Percentiles rank a stretch among this genome's conserved stretches.
These are phyloP conservation scores for Eimeria tenella DNA, from an alignment of 169 alveolate genomes.

Conservation along the genomic window DNA sequence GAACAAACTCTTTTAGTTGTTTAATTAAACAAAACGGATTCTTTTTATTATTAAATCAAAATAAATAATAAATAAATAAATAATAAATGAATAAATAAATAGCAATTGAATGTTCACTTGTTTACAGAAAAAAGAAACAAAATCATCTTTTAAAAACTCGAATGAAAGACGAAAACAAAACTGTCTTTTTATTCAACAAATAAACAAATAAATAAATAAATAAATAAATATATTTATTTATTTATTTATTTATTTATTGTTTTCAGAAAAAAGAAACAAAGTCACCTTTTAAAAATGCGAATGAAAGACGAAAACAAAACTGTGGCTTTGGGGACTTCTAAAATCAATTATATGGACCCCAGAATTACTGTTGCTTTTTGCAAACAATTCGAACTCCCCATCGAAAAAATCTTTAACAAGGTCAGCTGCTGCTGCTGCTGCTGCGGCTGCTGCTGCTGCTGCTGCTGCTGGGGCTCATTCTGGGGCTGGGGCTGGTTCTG, in stretches of 20 bases:
- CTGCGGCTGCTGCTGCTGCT: too few relatives aligned
- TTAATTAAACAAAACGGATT: too few relatives aligned
- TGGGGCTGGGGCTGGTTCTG: too few relatives aligned
- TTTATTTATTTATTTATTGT: background rate
- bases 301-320: slow-evolving; percentile 97
- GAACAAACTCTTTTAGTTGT: too few relatives aligned
- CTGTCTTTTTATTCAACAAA: too few relatives aligned
- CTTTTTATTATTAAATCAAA: too few relatives aligned
- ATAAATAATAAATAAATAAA: too few relatives aligned
- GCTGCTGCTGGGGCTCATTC: too few relatives aligned
- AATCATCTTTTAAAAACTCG: slow-evolving; percentile 83
- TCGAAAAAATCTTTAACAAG: slow-evolving; percentile 97
- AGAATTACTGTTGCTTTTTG: slow-evolving; percentile 98
- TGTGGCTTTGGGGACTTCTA: slow-evolving; percentile 99
- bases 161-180: too few relatives aligned
- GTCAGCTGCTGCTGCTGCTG: too few relatives aligned
- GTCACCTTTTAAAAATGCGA: slow-evolving; percentile 83
- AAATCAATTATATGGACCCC: slow-evolving; percentile 99
- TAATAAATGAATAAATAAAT: background rate
- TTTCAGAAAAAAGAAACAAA: slow-evolving; percentile 25
- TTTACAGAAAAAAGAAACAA: slow-evolving; percentile 25
- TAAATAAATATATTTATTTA: background rate
- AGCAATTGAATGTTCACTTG: background rate
- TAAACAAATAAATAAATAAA: too few relatives aligned
- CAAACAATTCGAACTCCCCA: slow-evolving; percentile 96